Conservation (phyloP, 192 early-diverging fungal species). For the Mortierella antarctica region DNA sequence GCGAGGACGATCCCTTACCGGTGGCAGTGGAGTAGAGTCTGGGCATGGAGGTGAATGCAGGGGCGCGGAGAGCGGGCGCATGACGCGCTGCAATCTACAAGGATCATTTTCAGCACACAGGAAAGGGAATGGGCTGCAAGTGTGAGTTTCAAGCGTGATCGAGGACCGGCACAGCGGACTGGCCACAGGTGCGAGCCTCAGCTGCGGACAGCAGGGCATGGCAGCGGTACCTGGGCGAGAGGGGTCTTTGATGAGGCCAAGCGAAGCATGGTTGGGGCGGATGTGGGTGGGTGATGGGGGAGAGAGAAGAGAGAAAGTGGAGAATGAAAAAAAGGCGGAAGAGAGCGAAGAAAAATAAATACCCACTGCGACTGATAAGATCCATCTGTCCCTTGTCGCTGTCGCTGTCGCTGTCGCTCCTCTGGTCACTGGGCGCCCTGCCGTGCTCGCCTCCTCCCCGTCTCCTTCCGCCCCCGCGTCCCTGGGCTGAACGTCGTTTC, state of each 20-base stretch:
- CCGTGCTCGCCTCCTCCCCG: neutral
- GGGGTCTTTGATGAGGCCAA: slow-evolving; percentile 40
- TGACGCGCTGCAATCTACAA: slow-evolving; percentile 51
- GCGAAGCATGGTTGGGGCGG: slow-evolving; percentile 40
- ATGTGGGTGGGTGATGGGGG: slow-evolving; percentile 2
- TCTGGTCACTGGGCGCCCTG: neutral
- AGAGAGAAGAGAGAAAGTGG: slow-evolving; percentile 5
- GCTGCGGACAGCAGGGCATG: neutral
- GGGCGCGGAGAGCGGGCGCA: slow-evolving; percentile 39
- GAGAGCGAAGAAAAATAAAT: slow-evolving; percentile 2
- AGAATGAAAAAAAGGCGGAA: neutral
- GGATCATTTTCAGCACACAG: too few species aligned
- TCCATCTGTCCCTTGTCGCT: neutral
- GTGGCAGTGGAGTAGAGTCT: slow-evolving; percentile 48
- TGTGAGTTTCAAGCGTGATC: neutral
- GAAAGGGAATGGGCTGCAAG: neutral
- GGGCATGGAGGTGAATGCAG: slow-evolving; percentile 50
- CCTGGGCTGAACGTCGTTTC: neutral
- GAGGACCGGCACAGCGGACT: neutral
- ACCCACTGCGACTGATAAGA: slow-evolving; percentile 1
- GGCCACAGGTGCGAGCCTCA: neutral
- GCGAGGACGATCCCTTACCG: slow-evolving; percentile 17
- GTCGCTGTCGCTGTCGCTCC: neutral
- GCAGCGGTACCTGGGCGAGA: slow-evolving; percentile 30
- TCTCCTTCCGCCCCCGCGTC: neutral